Base-by-base conservation (phyloP, 1,284 basidiomycete species). In the Coriolopsis trogii region DNA sequence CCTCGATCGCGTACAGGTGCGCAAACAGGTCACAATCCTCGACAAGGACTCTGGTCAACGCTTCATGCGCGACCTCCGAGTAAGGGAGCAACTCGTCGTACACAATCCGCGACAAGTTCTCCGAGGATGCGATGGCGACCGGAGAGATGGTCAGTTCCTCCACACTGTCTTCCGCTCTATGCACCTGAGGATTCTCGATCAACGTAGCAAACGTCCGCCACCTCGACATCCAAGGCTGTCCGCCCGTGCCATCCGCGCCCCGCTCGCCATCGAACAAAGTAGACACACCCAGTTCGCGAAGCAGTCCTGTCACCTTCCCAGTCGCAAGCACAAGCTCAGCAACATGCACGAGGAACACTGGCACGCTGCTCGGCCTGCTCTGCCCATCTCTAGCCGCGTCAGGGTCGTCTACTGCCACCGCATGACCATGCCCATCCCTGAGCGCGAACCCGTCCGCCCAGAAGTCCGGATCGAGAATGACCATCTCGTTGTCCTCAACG, bases 281-380 rank as follows among this genome's bases (percentile, higher is more conserved):
- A 3, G 63, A 53, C 30, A 67, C 52, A 34, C 70, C 67, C 44
- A 85, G 67, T 23, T 73, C 73, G 10, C 77, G 74, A 24, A 93
- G 73, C 31, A 95, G 72, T 1, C 92, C 92, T 10, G 87, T 77
- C 0, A 89, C 84, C 66, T 94, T 94, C 6, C 92, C 92, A 0
- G 89, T 83, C 25, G 81, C 79, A 13, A 94, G 70, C 1, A 93
- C 70, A 4, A 75, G 71, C 20, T 76, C 75, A 4, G 83, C 81
- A 12, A 86, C 72, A 39, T 81, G 79, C 31, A 74, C 70, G 53
- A 92, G 69, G 62, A 89, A 89, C 28, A 70, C 64, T 0, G 89
- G 87, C 13, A 86, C 76, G 12, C 78, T 72, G 25, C 68, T 73
- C 33, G 67, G 68, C 41, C 65, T 33, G 20, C 21, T 16, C 18